Evolutionary conservation across 164 flowering plant genomes (phyloP).

Genomic region (Brasenia schreberi): DNA sequence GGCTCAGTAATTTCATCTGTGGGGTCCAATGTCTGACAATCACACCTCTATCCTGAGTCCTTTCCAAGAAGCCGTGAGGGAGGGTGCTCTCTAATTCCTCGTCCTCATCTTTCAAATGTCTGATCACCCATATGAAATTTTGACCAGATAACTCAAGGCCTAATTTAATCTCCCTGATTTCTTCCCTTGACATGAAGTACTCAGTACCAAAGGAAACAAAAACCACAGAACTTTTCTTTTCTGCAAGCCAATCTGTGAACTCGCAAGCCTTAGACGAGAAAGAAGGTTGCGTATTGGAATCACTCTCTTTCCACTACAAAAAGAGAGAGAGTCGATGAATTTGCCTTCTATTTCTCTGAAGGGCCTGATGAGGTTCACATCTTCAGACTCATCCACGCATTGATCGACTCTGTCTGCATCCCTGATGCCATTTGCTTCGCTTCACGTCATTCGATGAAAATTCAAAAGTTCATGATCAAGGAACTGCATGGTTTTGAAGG

Average conservation of each 20-base stretch:
- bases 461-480: slow-evolving; percentile 4
- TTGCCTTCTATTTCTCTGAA: slow-evolving; percentile 23
- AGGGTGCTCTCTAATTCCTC: slow-evolving; percentile 10
- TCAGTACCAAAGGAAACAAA: slow-evolving; percentile 37
- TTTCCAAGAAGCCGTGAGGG: slow-evolving; percentile 6
- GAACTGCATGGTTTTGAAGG: slow-evolving; percentile 8
- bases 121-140: slow-evolving; percentile 23
- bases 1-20: slow-evolving; percentile 13
- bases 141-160: slow-evolving; percentile 23
- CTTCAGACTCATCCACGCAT: slow-evolving; percentile 8
- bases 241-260: slow-evolving; percentile 19
- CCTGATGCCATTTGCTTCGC: slow-evolving; percentile 2
- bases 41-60: slow-evolving; percentile 10
- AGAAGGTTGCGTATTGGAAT: slow-evolving; percentile 27
- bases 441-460: neutral
- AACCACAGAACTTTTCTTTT: slow-evolving; percentile 12
- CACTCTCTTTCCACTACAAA: slow-evolving; percentile 6
- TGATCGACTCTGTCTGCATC: slow-evolving; percentile 4
- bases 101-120: slow-evolving; percentile 12
- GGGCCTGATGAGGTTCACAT: slow-evolving; percentile 14
- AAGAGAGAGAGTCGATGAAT: slow-evolving; percentile 16
- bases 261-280: slow-evolving; percentile 2
- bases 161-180: slow-evolving; percentile 20
- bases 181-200: slow-evolving; percentile 22
- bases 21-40: slow-evolving; percentile 27